Percentiles rank a stretch among this genome's conserved stretches.
Conservation (phyloP, 139 green algal species). For the Asterochloris sp. region DNA sequence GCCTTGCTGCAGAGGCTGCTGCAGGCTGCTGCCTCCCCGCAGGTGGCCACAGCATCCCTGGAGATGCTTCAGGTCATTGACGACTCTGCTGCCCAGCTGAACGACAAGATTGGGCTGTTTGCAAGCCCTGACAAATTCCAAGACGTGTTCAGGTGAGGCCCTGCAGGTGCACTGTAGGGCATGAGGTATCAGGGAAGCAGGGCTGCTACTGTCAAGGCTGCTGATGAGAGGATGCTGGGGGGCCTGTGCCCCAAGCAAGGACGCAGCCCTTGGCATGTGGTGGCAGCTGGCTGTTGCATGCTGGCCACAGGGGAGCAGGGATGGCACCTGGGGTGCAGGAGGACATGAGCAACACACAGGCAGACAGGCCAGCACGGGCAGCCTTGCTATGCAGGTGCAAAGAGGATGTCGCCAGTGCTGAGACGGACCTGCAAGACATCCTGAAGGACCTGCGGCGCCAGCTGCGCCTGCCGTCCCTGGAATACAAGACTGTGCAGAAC, state of each 20-base stretch:
- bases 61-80: constrained; percentile 45
- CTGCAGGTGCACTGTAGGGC: not conserved
- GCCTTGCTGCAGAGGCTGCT: constrained; percentile 47
- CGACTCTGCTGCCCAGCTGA: constrained; percentile 30
- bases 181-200: too few relatives aligned
- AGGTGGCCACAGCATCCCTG: constrained; percentile 28
- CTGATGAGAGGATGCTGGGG: too few relatives aligned
- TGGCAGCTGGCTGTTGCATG: too few relatives aligned
- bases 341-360: too few relatives aligned
- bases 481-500: constrained; percentile 47
- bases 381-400: not conserved
- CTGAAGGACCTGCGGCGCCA: constrained; percentile 34
- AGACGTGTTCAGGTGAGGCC: constrained; percentile 18
- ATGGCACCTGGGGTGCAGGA: not conserved
- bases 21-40: constrained; percentile 14
- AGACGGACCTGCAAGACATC: constrained; percentile 40
- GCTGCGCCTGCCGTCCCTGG: constrained; percentile 33
- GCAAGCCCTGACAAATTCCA: constrained; percentile 32
- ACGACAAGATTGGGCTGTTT: constrained; percentile 44
- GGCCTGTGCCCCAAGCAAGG: too few relatives aligned
- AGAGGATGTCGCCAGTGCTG: constrained; percentile 20
- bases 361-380: not conserved
- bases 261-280: too few relatives aligned
- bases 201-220: too few relatives aligned
- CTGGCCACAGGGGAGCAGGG: too few relatives aligned